Evolutionary conservation across 2,329 filamentous ascomycete genomes (phyloP).

Genomic region (Colletotrichum limetticola): DNA sequence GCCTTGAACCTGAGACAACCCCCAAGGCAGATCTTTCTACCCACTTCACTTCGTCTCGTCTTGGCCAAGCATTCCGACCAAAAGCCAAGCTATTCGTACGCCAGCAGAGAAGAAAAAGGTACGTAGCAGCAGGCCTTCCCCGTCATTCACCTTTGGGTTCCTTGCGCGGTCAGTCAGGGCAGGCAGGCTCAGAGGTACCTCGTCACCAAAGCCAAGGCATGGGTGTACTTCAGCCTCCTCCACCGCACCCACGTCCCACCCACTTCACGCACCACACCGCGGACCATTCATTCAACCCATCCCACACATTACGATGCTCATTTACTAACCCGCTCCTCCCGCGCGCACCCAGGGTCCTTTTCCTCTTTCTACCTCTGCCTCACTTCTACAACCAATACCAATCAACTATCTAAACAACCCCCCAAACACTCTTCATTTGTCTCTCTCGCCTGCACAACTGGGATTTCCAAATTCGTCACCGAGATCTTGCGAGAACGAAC

Average conservation of each 20-base stretch:
- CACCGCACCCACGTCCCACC: conserved; percentile 15
- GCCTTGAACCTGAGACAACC: conserved; percentile 27
- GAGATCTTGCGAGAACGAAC: conserved; percentile 18
- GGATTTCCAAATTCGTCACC: conserved; percentile 22
- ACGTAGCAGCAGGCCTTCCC: neutral
- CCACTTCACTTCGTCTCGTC: conserved; percentile 16
- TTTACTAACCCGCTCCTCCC: conserved; percentile 35
- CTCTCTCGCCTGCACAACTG: neutral
- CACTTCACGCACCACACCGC: neutral
- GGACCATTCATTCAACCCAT: conserved; percentile 14
- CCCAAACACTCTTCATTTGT: neutral
- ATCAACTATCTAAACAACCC: neutral
- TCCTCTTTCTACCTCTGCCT: neutral
- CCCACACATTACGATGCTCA: conserved; percentile 28
- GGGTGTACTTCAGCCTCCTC: conserved; percentile 3
- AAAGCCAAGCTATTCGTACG: neutral
- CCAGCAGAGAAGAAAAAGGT: neutral
- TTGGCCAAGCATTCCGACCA: conserved; percentile 12
- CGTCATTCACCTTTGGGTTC: neutral
- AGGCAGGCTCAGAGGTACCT: neutral
- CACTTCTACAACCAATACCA: neutral
- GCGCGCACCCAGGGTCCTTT: conserved; percentile 1
- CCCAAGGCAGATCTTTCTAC: conserved; percentile 20
- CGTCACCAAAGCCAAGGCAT: neutral
- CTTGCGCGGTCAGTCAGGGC: neutral